A percentile compares a stretch with the other conserved stretches of the same genome.
phyloP scores from a whole-genome alignment of 2,329 filamentous ascomycete species.

The Exophiala calicioides region DNA sequence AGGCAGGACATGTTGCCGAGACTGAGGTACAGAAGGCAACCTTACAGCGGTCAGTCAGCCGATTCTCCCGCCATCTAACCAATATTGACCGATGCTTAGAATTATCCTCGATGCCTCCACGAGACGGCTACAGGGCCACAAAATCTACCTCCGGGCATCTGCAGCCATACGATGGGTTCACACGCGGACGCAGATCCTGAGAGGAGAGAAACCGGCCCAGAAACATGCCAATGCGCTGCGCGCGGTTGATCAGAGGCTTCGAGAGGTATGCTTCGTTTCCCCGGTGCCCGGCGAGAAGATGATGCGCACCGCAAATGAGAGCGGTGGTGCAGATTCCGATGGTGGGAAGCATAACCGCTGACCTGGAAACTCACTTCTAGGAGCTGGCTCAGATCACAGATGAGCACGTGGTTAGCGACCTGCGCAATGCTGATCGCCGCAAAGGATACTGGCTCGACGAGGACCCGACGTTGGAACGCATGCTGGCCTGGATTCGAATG shows the following conservation, averaged over 20 bases:
- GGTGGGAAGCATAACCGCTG: constrained; percentile 12
- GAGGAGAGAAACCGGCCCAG: constrained; percentile 51
- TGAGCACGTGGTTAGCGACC: constrained; percentile 55
- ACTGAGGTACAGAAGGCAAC: constrained; percentile 59
- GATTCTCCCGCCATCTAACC: background rate
- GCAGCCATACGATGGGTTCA: constrained; percentile 62
- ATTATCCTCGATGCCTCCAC: constrained; percentile 62
- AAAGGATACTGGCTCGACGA: constrained; percentile 64
- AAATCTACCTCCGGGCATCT: constrained; percentile 60
- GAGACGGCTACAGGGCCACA: constrained; percentile 63
- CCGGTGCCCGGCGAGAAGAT: background rate
- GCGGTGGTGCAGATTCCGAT: background rate
- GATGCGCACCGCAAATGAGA: background rate
- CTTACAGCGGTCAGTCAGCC: constrained; percentile 55
- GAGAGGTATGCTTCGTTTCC: constrained; percentile 44
- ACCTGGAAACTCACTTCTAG: constrained; percentile 38
- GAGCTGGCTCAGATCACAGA: constrained; percentile 61
- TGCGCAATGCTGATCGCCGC: constrained; percentile 56
- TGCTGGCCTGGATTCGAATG: constrained; percentile 48
- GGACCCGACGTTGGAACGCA: constrained; percentile 57
- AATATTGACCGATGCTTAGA: constrained; percentile 41
- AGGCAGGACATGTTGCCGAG: constrained; percentile 38
- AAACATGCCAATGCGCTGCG: constrained; percentile 52
- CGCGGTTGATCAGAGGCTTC: constrained; percentile 50
- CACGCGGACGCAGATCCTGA: constrained; percentile 52